phyloP scores from a whole-genome alignment of 1,139 yeast species.

The Ogataea hybrid region DNA sequence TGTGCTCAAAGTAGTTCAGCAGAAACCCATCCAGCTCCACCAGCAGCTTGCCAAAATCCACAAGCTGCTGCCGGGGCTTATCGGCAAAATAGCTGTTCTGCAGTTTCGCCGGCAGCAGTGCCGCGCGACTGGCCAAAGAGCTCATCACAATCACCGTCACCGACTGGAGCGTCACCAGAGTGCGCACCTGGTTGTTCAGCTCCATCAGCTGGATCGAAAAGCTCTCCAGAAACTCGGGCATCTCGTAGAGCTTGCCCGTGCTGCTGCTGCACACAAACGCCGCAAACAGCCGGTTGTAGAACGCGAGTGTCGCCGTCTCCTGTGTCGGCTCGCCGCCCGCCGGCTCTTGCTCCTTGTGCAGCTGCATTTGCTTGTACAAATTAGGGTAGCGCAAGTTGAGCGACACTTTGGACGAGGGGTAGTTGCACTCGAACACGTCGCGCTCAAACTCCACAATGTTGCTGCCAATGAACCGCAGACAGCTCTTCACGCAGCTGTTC shows the following conservation, averaged over 20 bases:
- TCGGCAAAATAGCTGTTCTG: neutral
- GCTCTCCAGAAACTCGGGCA: constrained; percentile 23
- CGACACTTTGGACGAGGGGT: constrained; percentile 13
- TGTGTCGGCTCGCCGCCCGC: neutral
- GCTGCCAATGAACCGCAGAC: constrained; percentile 16
- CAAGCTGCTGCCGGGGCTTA: constrained; percentile 11
- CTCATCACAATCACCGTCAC: constrained; percentile 19
- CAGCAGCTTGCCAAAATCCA: constrained; percentile 12
- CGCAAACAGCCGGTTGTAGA: constrained; percentile 18
- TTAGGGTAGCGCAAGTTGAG: constrained; percentile 20
- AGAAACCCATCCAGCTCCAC: constrained; percentile 13
- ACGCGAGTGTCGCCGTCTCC: constrained; percentile 7
- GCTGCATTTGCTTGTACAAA: constrained; percentile 14
- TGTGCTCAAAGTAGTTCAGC: constrained; percentile 12
- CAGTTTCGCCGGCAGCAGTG: constrained; percentile 8
- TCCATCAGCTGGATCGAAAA: constrained; percentile 17
- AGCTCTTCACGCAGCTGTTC: constrained; percentile 19
- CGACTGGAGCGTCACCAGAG: constrained; percentile 18
- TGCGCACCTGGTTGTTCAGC: constrained; percentile 12
- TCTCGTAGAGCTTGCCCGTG: constrained; percentile 12
- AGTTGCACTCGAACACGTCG: constrained; percentile 16
- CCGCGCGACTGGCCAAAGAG: constrained; percentile 9
- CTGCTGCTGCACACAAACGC: constrained; percentile 15
- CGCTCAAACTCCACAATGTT: constrained; percentile 21
- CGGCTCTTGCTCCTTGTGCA: constrained; percentile 7